Conservation (phyloP, 2,329 filamentous ascomycete species). For the Stemphylium vesicarium region DNA sequence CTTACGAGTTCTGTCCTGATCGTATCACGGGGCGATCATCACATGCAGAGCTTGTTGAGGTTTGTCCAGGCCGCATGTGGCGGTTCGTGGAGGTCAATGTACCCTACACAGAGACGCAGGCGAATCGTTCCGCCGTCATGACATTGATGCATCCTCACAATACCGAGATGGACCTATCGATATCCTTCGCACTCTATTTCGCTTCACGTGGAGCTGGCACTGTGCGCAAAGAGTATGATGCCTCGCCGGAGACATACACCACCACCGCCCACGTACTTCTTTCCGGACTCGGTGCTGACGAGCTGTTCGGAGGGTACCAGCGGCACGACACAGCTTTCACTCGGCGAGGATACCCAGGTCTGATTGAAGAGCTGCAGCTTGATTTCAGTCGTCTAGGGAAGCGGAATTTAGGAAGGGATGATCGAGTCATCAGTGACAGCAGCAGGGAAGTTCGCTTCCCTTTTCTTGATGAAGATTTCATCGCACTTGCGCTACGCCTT, state of each 20-base stretch:
- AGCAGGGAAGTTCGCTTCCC: conserved; percentile 88
- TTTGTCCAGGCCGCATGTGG: conserved; percentile 77
- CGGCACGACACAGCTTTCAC: conserved; percentile 80
- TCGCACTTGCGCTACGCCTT: conserved; percentile 76
- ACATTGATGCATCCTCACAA: conserved; percentile 89
- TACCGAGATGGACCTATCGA: conserved; percentile 98
- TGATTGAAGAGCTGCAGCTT: conserved; percentile 82
- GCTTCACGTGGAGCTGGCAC: conserved; percentile 75
- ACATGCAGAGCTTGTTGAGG: conserved; percentile 71
- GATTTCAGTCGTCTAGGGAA: conserved; percentile 87
- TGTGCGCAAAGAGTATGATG: conserved; percentile 40
- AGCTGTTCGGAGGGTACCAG: conserved; percentile 92
- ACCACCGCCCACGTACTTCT: conserved; percentile 82
- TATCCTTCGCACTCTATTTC: conserved; percentile 93
- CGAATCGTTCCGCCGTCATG: conserved; percentile 72
- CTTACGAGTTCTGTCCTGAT: conserved; percentile 88
- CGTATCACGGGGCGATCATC: conserved; percentile 84
- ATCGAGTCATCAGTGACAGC: conserved; percentile 89
- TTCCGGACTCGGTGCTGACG: conserved; percentile 92
- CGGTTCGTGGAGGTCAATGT: conserved; percentile 87
- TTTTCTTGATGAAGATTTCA: conserved; percentile 84
- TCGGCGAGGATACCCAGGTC: conserved; percentile 70
- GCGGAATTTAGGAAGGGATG: conserved; percentile 93
- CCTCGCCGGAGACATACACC: conserved; percentile 56
- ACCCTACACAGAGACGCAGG: conserved; percentile 75